Evolutionary conservation across 495 filamentous ascomycete genomes (phyloP).

Genomic region (Parathielavia appendiculata): DNA sequence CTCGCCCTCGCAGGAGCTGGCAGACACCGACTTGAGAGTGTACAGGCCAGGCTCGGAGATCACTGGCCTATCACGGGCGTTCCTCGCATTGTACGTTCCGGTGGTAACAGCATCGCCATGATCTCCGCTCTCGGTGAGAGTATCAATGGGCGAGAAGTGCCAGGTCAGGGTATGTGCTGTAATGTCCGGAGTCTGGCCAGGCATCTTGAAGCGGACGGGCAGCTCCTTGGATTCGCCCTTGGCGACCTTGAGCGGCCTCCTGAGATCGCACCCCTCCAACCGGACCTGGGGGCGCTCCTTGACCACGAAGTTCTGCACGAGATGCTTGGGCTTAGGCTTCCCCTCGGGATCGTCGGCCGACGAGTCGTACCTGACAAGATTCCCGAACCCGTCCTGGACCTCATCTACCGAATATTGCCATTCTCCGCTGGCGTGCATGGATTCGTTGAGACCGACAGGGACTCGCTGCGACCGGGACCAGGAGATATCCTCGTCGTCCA

Average conservation of each 20-base stretch:
- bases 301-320: conserved; percentile 74
- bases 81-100: conserved; percentile 50
- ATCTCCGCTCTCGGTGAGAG: conserved; percentile 57
- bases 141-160: conserved; percentile 63
- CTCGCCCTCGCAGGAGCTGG: conserved; percentile 77
- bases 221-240: conserved; percentile 63
- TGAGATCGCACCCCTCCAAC: conserved; percentile 68
- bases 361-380: conserved; percentile 73
- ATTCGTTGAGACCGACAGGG: conserved; percentile 79
- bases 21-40: conserved; percentile 68
- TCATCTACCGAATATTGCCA: conserved; percentile 91
- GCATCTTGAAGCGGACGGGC: conserved; percentile 64
- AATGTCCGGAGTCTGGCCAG: conserved; percentile 51
- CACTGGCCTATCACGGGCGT: conserved; percentile 41
- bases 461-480: conserved; percentile 78
- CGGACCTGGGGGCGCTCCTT: conserved; percentile 74
- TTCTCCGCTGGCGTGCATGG: conserved; percentile 64
- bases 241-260: conserved; percentile 73
- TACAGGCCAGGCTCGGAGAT: conserved; percentile 83
- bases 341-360: conserved; percentile 59
- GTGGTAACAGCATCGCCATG: conserved; percentile 51
- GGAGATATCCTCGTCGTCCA: conserved; percentile 59
- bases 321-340: conserved; percentile 51
- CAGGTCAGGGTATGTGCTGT: conserved; percentile 58
- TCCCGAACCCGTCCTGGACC: conserved; percentile 84